These are phyloP conservation scores for Aspergillus bertholletiae DNA, from an alignment of 495 filamentous ascomycete species.

Conservation along the genomic window DNA sequence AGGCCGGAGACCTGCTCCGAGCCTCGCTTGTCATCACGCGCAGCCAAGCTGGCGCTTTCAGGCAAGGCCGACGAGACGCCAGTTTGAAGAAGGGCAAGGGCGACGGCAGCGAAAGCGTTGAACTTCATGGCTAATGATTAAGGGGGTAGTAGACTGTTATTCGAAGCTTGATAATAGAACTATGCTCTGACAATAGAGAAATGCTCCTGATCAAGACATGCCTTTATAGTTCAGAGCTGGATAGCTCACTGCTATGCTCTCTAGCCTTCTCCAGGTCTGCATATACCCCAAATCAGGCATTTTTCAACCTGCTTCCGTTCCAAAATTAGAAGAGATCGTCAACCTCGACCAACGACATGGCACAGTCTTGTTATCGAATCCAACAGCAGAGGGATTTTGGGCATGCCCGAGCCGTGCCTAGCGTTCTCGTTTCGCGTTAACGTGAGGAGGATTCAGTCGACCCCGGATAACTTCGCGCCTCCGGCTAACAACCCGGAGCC, in stretches of 20 bases:
- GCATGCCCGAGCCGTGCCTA: no score
- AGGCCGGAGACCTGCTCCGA: conserved; percentile 28
- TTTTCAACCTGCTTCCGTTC: background rate
- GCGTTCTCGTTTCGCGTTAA: no score
- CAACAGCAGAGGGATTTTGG: no score
- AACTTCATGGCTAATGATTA: background rate
- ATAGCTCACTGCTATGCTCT: background rate
- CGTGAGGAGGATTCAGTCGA: no score
- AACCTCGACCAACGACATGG: background rate
- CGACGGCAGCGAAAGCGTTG: background rate
- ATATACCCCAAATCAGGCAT: background rate
- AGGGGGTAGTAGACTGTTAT: background rate
- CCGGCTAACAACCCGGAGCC: no score
- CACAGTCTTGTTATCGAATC: no score
- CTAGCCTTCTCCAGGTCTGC: background rate
- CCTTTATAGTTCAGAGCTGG: background rate
- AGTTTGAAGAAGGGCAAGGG: background rate
- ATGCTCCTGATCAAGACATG: background rate
- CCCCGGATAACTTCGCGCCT: no score
- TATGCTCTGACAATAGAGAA: background rate
- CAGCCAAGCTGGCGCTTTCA: background rate
- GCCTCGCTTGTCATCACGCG: conserved; percentile 23
- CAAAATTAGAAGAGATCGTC: background rate
- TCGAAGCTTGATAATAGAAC: background rate
- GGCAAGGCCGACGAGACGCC: background rate